Evolutionary conservation across 106 monocot species (phyloP).

Genomic region (Acanthochlamys bracteata): DNA sequence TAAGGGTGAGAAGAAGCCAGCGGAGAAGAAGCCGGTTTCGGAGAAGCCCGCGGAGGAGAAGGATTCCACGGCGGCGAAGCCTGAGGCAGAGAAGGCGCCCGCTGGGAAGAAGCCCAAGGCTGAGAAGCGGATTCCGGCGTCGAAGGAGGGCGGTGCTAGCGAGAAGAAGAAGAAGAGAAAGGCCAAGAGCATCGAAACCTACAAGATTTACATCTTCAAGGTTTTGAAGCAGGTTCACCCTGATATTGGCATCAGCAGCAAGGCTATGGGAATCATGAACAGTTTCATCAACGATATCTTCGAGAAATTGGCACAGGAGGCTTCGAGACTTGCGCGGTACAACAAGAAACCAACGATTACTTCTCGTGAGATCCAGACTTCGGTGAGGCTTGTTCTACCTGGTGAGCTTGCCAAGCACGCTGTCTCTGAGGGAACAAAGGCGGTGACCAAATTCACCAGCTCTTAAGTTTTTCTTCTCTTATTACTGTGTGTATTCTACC

Average conservation of each 20-base stretch:
- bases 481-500: too few relatives aligned
- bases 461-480: background rate
- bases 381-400: conserved; percentile 46
- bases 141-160: conserved; percentile 10
- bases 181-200: conserved; percentile 36
- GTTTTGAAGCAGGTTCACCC: conserved; percentile 70
- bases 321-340: conserved; percentile 37
- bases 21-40: conserved; percentile 36
- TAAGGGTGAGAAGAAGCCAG: conserved; percentile 46
- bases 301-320: conserved; percentile 59
- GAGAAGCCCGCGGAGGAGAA: conserved; percentile 31
- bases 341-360: conserved; percentile 60
- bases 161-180: conserved; percentile 35
- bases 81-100: conserved; percentile 8
- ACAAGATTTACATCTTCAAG: conserved; percentile 73
- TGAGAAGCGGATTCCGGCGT: conserved; percentile 16
- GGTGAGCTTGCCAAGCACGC: conserved; percentile 60
- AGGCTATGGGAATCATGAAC: conserved; percentile 67
- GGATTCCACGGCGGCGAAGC: conserved; percentile 6
- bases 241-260: conserved; percentile 50
- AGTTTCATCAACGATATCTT: conserved; percentile 64
- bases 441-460: conserved; percentile 62
- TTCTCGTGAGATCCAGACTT: conserved; percentile 55
- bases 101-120: conserved; percentile 31
- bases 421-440: conserved; percentile 64